Conservation (phyloP, 2,329 filamentous ascomycete genomes). For the Xylariaceae sp. region DNA sequence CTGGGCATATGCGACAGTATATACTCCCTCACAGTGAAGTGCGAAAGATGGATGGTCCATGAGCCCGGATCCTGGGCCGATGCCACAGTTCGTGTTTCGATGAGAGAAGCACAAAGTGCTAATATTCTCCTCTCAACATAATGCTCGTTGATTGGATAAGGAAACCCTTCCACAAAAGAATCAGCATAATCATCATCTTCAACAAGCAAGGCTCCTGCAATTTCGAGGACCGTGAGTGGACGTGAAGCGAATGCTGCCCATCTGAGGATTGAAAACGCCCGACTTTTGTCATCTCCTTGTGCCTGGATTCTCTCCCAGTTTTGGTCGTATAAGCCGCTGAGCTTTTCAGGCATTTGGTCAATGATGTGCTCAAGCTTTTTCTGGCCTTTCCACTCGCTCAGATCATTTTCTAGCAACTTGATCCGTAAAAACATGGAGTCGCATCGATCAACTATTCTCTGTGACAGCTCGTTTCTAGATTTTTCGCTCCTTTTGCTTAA, state of each 20-base stretch:
- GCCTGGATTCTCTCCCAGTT: constrained; percentile 29
- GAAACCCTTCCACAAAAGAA: constrained; percentile 2
- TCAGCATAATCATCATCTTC: constrained; percentile 8
- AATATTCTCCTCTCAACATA: constrained; percentile 15
- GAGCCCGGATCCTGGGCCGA: not conserved
- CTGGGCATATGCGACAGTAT: constrained; percentile 7
- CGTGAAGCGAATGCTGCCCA: constrained; percentile 29
- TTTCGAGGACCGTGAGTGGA: constrained; percentile 11
- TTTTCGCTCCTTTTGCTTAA: constrained; percentile 27
- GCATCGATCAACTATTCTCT: constrained; percentile 27
- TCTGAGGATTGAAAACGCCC: constrained; percentile 31
- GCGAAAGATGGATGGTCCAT: constrained; percentile 14
- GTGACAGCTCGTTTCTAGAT: constrained; percentile 20
- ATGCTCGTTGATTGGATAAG: too few species aligned
- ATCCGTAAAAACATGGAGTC: constrained; percentile 37
- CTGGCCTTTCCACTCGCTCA: constrained; percentile 28
- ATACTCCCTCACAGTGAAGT: constrained; percentile 19
- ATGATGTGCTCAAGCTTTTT: constrained; percentile 31
- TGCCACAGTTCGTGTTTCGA: constrained; percentile 5
- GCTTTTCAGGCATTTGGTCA: constrained; percentile 27
- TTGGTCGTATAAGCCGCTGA: constrained; percentile 32
- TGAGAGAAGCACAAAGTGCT: constrained; percentile 15
- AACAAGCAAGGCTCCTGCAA: constrained; percentile 13
- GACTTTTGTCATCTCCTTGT: constrained; percentile 15
- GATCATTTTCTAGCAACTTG: constrained; percentile 28